A percentile compares a stretch with the other conserved stretches of the same genome.
These are phyloP conservation scores for Musa schizocarpa DNA, from an alignment of 176 grass and related monocot species.

Conservation along the genomic window DNA sequence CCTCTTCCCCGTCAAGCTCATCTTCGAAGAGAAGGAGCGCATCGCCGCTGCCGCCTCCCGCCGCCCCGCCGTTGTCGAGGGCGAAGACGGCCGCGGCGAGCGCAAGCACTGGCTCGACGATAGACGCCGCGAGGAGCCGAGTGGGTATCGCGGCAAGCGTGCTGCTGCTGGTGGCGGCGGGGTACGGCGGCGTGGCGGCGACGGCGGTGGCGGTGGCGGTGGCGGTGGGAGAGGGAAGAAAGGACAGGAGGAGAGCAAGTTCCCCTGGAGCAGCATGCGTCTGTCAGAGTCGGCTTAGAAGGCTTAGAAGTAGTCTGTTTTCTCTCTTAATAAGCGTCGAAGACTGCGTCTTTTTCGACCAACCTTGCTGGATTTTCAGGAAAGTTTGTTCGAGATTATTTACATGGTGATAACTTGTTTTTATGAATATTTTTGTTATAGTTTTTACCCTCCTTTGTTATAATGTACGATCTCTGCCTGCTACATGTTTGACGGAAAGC, in stretches of 20 bases:
- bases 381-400: no score
- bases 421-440: no score
- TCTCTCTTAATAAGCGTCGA: not conserved
- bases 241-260: slow-evolving; percentile 33
- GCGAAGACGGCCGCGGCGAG: slow-evolving; percentile 47
- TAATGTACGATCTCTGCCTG: no score
- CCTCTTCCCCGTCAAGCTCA: slow-evolving; percentile 64
- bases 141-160: not conserved
- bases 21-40: slow-evolving; percentile 52
- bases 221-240: slow-evolving; percentile 15
- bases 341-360: not conserved
- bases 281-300: slow-evolving; percentile 1
- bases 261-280: slow-evolving; percentile 45
- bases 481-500: no score
- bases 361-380: not conserved
- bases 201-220: slow-evolving; percentile 30
- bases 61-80: slow-evolving; percentile 31
- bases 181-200: slow-evolving; percentile 45
- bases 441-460: no score
- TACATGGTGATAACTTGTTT: no score
- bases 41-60: slow-evolving; percentile 22
- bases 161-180: slow-evolving; percentile 15
- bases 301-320: not conserved
- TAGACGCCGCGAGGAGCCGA: slow-evolving; percentile 27
- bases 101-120: slow-evolving; percentile 81